Conservation (phyloP, 768 basidiomycete genomes). For the Gymnopilus dilepis region DNA sequence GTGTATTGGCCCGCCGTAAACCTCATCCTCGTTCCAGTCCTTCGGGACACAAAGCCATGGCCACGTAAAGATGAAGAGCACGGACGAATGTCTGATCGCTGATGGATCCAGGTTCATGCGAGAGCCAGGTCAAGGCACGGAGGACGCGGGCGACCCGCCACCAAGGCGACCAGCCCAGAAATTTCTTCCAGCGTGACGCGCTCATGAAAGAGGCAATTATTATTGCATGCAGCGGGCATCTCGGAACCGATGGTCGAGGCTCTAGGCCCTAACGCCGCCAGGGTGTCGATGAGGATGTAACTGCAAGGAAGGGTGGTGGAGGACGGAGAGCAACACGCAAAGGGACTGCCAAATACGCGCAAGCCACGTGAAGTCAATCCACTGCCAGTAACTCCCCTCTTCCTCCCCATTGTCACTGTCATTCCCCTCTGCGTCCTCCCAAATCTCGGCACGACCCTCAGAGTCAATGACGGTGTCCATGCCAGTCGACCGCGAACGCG, state of each 20-base stretch:
- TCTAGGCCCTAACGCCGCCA: too few relatives aligned
- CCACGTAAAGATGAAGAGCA: neutral
- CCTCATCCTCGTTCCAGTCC: too few relatives aligned
- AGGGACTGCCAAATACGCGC: neutral
- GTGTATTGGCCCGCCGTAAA: neutral
- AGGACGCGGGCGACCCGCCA: neutral
- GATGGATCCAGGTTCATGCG: neutral
- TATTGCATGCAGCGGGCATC: neutral
- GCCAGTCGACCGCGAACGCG: constrained; percentile 20
- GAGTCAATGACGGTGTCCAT: constrained; percentile 30
- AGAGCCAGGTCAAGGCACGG: neutral
- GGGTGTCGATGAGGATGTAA: too few relatives aligned
- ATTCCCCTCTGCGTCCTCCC: too few relatives aligned
- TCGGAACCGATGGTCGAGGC: neutral
- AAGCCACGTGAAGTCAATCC: neutral
- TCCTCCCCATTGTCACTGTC: neutral
- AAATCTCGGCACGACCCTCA: neutral
- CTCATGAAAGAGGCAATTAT: neutral
- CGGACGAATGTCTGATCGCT: neutral
- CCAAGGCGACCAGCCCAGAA: neutral
- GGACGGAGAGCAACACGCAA: neutral
- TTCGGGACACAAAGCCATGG: neutral
- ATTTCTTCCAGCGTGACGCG: neutral
- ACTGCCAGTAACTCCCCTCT: neutral
- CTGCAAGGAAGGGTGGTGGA: neutral